These are phyloP conservation scores for Wickerhamomyces chaumierensis DNA, from an alignment of 805 yeast species.

Conservation along the genomic window DNA sequence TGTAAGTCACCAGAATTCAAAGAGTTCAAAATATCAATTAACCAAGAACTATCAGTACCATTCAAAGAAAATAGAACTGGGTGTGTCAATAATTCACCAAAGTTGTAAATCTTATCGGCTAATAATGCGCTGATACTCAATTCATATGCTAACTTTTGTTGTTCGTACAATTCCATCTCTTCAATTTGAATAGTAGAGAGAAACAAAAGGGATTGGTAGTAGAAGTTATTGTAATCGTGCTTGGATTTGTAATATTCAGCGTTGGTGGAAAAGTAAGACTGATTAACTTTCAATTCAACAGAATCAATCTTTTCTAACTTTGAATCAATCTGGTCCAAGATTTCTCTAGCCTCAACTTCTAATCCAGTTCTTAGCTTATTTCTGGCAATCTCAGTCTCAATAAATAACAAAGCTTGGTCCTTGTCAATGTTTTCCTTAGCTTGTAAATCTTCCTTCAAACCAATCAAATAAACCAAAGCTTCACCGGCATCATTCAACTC, in stretches of 20 bases:
- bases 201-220: conserved; percentile 71
- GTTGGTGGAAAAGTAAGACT: conserved; percentile 73
- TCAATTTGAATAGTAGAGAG: conserved; percentile 58
- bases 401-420: conserved; percentile 45
- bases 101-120: conserved; percentile 88
- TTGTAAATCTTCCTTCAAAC: conserved; percentile 34
- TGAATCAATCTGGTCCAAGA: conserved; percentile 49
- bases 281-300: conserved; percentile 55
- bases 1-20: conserved; percentile 71
- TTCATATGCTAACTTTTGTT: conserved; percentile 54
- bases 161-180: conserved; percentile 26
- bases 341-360: conserved; percentile 49
- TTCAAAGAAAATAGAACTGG: conserved; percentile 54
- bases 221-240: conserved; percentile 72
- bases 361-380: conserved; percentile 45
- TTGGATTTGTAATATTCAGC: conserved; percentile 66
- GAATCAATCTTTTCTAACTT: conserved; percentile 47
- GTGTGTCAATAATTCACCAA: conserved; percentile 89
- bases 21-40: conserved; percentile 55
- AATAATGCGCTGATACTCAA: conserved; percentile 77
- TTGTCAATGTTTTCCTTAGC: conserved; percentile 26
- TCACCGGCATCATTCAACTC: conserved; percentile 31
- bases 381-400: conserved; percentile 67
- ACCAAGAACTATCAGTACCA: conserved; percentile 49
- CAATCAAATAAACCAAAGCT: conserved; percentile 36